These are phyloP conservation scores for Fennellomyces sp. DNA, from an alignment of 371 early-diverging fungal species.

Conservation along the genomic window DNA sequence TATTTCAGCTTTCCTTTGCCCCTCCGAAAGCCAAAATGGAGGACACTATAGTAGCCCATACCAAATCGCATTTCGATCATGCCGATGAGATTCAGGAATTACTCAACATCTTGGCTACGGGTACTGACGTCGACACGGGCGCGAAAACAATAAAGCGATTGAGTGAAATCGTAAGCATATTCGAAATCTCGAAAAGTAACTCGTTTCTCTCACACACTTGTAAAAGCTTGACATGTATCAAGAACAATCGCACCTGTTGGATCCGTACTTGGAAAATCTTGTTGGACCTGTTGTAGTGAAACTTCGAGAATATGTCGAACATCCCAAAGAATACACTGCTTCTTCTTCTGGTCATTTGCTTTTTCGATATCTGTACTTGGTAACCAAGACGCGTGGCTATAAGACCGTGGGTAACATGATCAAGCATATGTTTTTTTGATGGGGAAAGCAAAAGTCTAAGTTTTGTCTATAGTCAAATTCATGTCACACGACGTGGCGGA, in stretches of 20 bases:
- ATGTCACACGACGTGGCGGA: slow-evolving; percentile 90
- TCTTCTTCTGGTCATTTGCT: slow-evolving; percentile 17
- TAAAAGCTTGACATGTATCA: slow-evolving; percentile 75
- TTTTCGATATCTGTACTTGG: slow-evolving; percentile 65
- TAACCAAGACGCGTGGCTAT: slow-evolving; percentile 89
- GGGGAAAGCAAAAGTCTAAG: neutral
- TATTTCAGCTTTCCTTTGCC: neutral
- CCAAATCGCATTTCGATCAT: slow-evolving; percentile 48
- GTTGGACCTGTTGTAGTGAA: slow-evolving; percentile 65
- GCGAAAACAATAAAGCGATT: slow-evolving; percentile 20
- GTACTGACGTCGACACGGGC: slow-evolving; percentile 7
- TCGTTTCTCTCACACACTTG: neutral
- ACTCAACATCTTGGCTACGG: slow-evolving; percentile 5
- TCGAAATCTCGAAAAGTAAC: neutral
- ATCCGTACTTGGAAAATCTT: slow-evolving; percentile 79
- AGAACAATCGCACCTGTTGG: slow-evolving; percentile 88
- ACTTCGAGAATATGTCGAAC: slow-evolving; percentile 48
- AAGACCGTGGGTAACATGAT: slow-evolving; percentile 73
- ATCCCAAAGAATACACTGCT: neutral
- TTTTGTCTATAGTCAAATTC: slow-evolving; percentile 67
- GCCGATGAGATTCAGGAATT: slow-evolving; percentile 18
- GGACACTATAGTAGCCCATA: slow-evolving; percentile 23
- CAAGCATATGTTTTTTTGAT: neutral
- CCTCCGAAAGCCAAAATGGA: neutral
- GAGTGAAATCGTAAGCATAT: slow-evolving; percentile 24